Evolutionary conservation across 148 eudicot species (phyloP).

Genomic region (Vaccinium vitisidaea): DNA sequence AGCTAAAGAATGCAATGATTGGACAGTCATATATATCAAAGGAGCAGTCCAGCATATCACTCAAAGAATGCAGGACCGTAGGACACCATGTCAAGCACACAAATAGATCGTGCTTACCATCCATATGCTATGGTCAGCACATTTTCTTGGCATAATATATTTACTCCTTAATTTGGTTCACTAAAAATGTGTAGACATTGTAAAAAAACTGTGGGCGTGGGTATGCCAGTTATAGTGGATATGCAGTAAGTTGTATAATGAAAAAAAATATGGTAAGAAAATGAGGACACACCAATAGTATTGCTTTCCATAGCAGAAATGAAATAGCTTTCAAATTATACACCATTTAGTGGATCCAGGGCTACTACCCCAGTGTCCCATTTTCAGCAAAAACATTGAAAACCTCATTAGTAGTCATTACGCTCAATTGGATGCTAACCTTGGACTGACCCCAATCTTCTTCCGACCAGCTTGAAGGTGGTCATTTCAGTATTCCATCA

Average conservation of each 20-base stretch:
- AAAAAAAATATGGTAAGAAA: neutral
- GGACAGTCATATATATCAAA: neutral
- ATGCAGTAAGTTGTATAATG: no score
- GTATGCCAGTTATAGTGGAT: no score
- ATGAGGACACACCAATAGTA: neutral
- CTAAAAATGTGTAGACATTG: no score
- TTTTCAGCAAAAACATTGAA: neutral
- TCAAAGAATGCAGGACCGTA: neutral
- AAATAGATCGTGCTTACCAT: neutral
- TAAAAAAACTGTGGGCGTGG: no score
- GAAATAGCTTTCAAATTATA: neutral
- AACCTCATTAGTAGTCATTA: neutral
- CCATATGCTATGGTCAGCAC: neutral
- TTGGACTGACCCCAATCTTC: neutral
- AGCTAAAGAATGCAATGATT: neutral
- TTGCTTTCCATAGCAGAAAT: neutral
- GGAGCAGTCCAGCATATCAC: neutral
- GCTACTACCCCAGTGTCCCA: neutral
- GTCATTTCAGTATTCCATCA: conserved; percentile 1
- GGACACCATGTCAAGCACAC: neutral
- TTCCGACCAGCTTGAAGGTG: neutral
- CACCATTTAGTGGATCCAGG: neutral
- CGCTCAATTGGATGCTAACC: neutral
- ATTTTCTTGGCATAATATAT: no score
- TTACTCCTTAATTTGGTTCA: no score